Percentiles rank a stretch among this genome's conserved stretches.
Evolutionary conservation across 495 filamentous ascomycete species (phyloP).

Genomic region (Hyaloscypha hepaticicola): DNA sequence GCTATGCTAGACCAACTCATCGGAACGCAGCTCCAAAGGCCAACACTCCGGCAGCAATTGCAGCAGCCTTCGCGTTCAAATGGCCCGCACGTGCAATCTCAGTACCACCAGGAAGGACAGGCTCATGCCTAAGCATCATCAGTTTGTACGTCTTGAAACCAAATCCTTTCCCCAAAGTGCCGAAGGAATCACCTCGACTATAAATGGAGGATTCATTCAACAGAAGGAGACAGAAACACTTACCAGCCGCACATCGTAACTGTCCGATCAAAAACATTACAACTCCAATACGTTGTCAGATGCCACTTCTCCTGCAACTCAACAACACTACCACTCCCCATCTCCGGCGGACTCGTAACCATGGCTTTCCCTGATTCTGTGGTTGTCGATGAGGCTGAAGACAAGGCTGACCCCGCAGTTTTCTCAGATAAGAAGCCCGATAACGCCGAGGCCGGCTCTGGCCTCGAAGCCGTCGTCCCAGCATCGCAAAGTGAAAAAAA

Average conservation of each 20-base stretch:
- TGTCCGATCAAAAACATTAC: conserved; percentile 33
- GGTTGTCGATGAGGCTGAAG: background rate
- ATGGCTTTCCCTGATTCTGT: background rate
- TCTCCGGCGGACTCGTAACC: conserved; percentile 8
- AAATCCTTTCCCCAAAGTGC: too few relatives aligned
- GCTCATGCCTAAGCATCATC: conserved; percentile 35
- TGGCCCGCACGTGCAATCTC: conserved; percentile 28
- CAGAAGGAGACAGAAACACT: background rate
- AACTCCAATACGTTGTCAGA: conserved; percentile 44
- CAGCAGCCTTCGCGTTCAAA: conserved; percentile 3
- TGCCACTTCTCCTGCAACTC: conserved; percentile 29
- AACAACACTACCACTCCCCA: background rate
- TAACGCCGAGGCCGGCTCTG: conserved; percentile 3
- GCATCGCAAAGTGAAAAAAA: background rate
- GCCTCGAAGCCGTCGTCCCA: background rate
- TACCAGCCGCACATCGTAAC: conserved; percentile 42
- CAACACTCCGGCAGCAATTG: background rate
- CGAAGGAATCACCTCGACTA: background rate
- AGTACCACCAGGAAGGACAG: conserved; percentile 35
- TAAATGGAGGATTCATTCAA: background rate
- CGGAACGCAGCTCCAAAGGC: conserved; percentile 12
- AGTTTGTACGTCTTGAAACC: background rate
- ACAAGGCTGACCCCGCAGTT: conserved; percentile 1
- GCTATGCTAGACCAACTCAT: background rate
- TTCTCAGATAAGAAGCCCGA: background rate